Evolutionary conservation across 225 moss, liverwort and hornwort genomes (phyloP), one percentile per base, ranked within the genome.

Genomic region (Bryum argenteum): DNA sequence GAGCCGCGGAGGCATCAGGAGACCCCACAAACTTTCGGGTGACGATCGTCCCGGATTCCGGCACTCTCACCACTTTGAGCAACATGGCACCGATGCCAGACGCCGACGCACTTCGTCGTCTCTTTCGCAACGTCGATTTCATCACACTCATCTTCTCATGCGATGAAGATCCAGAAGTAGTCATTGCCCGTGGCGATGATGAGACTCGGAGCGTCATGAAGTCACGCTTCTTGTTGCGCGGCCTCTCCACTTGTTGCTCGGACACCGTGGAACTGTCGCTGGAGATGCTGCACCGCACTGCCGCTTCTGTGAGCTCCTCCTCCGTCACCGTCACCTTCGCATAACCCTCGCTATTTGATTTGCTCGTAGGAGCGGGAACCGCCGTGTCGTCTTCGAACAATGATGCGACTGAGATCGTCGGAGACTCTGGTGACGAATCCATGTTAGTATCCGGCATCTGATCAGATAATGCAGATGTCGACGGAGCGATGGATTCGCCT

Each of bases 31-130:
- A 56, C 20, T 50, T 21, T 16, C 70, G 52, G 0, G 61, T 40
- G 13, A 79, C 73, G 2, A 70, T 62, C 14, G 66, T 51, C 11
- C 76, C 77, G 9, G 82, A 74, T 18, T 82, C 85, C 11, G 82
- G 73, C 24, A 77, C 85, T 10, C 77, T 53, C 45, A 82, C 82
- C 70, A 74, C 77, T 39, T 77, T 77, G 33, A 85, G 82, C 66
- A 85, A 45, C 82, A 82, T 67, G 13, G 85, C 85, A 3, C 77
- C 82, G 45, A 85, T 28, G 9, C 85, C 68, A 6, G 85, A 85
- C 15, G 79, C 85, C 17, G 85, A 85, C 38, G 64, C 66, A 8
- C 85, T 82, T 8, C 82, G 71, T 33, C 82, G 58, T 50, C 85
- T 58, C 74, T 85, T 85, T 21, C 82, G 85, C 33, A 85, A 16